phyloP scores from a whole-genome alignment of 768 basidiomycete genomes.

The Amanita subjunquillea region DNA sequence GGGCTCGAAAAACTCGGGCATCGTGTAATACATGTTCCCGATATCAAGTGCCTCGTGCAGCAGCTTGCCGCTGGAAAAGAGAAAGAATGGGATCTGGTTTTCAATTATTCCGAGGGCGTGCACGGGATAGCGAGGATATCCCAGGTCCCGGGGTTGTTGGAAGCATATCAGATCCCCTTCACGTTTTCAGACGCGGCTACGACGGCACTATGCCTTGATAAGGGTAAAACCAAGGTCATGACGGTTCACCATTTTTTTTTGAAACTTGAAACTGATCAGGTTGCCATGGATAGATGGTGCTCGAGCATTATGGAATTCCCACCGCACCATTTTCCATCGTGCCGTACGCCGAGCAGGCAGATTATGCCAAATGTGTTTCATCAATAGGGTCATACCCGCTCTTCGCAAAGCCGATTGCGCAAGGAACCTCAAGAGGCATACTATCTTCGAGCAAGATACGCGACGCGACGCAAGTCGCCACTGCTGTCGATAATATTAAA shows the following conservation, averaged over 20 bases:
- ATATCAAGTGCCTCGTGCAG: neutral
- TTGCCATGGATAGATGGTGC: slow-evolving; percentile 10
- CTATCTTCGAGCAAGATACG: slow-evolving; percentile 11
- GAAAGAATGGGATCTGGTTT: slow-evolving; percentile 15
- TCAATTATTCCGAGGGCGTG: slow-evolving; percentile 15
- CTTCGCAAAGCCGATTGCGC: slow-evolving; percentile 14
- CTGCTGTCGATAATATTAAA: neutral
- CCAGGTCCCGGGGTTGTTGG: slow-evolving; percentile 16
- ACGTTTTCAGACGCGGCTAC: slow-evolving; percentile 17
- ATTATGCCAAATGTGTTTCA: neutral
- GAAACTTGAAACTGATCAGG: neutral
- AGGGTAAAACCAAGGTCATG: slow-evolving; percentile 16
- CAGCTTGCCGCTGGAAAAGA: neutral
- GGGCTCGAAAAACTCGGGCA: neutral
- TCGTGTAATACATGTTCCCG: neutral
- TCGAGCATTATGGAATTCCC: slow-evolving; percentile 13
- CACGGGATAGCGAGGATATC: slow-evolving; percentile 12
- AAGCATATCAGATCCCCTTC: slow-evolving; percentile 14
- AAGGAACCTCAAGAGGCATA: slow-evolving; percentile 14
- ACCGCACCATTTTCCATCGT: slow-evolving; percentile 14
- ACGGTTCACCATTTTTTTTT: neutral
- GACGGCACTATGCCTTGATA: slow-evolving; percentile 16
- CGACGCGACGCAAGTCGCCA: slow-evolving; percentile 7
- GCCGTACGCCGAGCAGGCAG: neutral
- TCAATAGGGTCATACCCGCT: slow-evolving; percentile 13